Percentiles rank a stretch among this genome's conserved stretches.
phyloP scores from a whole-genome alignment of 2,329 filamentous ascomycete species.

The Trichoderma koningii region DNA sequence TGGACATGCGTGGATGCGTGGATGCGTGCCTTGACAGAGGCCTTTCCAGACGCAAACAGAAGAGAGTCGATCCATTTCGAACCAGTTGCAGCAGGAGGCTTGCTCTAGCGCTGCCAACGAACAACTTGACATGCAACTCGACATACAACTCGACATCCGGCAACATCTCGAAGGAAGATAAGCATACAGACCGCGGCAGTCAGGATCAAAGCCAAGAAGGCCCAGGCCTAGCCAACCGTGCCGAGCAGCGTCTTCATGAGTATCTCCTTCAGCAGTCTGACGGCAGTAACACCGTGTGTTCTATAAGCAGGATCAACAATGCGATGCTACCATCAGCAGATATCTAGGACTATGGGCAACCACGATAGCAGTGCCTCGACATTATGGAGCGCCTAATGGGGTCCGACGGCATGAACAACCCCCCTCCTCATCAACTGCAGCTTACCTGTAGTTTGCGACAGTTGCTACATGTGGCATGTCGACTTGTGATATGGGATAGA shows the following conservation, averaged over 20 bases:
- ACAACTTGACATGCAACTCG: background rate
- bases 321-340: background rate
- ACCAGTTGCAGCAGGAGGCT: conserved; percentile 6
- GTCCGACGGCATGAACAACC: conserved; percentile 15
- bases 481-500: background rate
- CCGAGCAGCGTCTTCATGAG: background rate
- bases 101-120: conserved; percentile 4
- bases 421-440: background rate
- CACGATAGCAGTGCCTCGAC: background rate
- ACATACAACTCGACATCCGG: background rate
- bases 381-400: background rate
- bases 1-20: background rate
- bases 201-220: background rate
- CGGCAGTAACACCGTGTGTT: background rate
- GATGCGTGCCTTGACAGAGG: background rate
- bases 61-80: background rate
- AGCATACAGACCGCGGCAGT: background rate
- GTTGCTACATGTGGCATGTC: background rate
- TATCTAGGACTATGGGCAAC: background rate
- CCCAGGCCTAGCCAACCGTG: background rate
- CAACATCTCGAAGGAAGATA: background rate
- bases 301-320: background rate
- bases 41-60: background rate
- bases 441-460: conserved; percentile 1
- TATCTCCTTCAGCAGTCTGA: background rate